phyloP scores from a whole-genome alignment of 805 yeast species.

The Teunomyces barrocoloradensis region DNA sequence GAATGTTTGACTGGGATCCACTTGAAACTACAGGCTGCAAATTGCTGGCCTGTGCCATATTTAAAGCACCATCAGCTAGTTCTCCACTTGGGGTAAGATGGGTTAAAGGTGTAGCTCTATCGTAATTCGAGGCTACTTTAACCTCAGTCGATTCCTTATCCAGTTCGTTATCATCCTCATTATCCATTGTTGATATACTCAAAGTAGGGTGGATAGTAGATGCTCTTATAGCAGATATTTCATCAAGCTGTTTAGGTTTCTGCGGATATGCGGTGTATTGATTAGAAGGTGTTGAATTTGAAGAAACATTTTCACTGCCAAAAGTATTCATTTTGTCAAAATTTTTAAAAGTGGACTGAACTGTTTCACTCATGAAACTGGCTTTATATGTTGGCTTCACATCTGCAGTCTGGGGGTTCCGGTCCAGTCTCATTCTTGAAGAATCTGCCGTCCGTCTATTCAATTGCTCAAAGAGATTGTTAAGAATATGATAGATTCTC shows the following conservation, averaged over 20 bases:
- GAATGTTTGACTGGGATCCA: neutral
- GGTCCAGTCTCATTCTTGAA: constrained; percentile 16
- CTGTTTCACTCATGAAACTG: constrained; percentile 13
- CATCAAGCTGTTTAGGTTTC: neutral
- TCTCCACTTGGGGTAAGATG: neutral
- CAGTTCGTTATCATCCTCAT: neutral
- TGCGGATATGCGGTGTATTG: neutral
- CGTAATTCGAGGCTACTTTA: neutral
- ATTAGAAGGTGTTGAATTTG: neutral
- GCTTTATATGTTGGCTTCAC: constrained; percentile 7
- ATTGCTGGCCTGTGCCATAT: neutral
- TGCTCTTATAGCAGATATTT: neutral
- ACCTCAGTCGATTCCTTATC: neutral
- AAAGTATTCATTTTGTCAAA: constrained; percentile 28
- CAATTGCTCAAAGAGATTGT: constrained; percentile 75
- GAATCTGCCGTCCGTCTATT: constrained; percentile 65
- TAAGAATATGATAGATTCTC: constrained; percentile 75
- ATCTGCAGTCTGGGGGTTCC: neutral
- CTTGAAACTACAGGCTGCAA: neutral
- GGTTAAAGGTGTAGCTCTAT: neutral
- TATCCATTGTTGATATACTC: constrained; percentile 1
- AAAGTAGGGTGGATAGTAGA: constrained; percentile 1
- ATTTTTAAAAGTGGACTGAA: constrained; percentile 23
- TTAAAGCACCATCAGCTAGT: neutral
- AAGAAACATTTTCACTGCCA: neutral